Percentiles rank a stretch among this genome's conserved stretches.
phyloP scores from a whole-genome alignment of 768 basidiomycete species.

The Rhodocollybia butyracea region DNA sequence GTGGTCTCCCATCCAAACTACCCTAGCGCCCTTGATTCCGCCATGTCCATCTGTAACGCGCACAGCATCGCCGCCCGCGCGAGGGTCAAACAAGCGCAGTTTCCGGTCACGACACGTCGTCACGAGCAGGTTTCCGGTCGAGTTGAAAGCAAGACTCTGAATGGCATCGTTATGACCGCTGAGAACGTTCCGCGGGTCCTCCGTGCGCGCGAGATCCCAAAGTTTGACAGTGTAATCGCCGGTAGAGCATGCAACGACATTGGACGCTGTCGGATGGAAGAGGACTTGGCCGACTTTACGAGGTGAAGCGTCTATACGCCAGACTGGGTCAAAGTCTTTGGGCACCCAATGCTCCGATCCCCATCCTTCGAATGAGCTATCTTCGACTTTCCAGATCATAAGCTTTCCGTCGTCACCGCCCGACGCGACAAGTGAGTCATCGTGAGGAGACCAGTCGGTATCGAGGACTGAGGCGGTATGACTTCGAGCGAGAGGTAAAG shows the following conservation, averaged over 20 bases:
- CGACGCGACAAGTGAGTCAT: conserved; percentile 87
- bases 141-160: conserved; percentile 81
- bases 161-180: conserved; percentile 84
- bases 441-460: conserved; percentile 95
- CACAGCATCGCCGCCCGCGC: conserved; percentile 78
- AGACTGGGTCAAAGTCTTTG: conserved; percentile 81
- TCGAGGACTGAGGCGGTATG: conserved; percentile 86
- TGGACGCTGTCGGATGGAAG: conserved; percentile 89
- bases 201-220: conserved; percentile 84
- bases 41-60: conserved; percentile 82
- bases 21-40: conserved; percentile 90
- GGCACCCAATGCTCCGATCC: conserved; percentile 79
- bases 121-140: conserved; percentile 74
- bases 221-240: conserved; percentile 88
- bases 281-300: conserved; percentile 93
- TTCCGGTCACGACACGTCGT: conserved; percentile 95
- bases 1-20: conserved; percentile 86
- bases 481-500: conserved; percentile 86
- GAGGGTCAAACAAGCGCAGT: conserved; percentile 88
- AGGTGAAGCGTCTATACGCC: conserved; percentile 71
- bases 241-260: conserved; percentile 75
- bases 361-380: conserved; percentile 76
- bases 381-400: conserved; percentile 84
- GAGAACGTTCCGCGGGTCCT: conserved; percentile 58
- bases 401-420: conserved; percentile 94